Evolutionary conservation across 1,139 yeast species (phyloP).

Genomic region (Yamadazyma diospyri): DNA sequence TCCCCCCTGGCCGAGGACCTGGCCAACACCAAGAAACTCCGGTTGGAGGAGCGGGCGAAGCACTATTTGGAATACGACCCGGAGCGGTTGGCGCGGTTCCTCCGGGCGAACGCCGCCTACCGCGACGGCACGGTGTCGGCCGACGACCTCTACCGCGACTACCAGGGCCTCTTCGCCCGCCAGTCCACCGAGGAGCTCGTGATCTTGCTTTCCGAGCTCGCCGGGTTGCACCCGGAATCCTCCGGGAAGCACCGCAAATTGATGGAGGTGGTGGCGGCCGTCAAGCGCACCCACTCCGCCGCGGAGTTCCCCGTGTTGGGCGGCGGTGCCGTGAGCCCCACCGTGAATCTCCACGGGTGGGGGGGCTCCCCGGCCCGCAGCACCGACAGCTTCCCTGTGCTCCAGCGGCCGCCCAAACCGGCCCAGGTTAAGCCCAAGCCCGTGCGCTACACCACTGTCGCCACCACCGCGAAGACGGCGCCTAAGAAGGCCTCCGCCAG

Average conservation of each 20-base stretch:
- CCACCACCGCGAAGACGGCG: slow-evolving; percentile 26
- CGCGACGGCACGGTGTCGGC: slow-evolving; percentile 47
- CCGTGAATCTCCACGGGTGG: slow-evolving; percentile 27
- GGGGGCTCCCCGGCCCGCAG: slow-evolving; percentile 16
- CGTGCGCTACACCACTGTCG: slow-evolving; percentile 41
- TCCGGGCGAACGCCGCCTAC: slow-evolving; percentile 46
- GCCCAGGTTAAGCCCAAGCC: slow-evolving; percentile 24
- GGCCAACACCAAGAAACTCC: slow-evolving; percentile 49
- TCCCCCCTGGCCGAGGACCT: slow-evolving; percentile 44
- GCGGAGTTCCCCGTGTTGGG: slow-evolving; percentile 34
- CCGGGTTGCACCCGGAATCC: slow-evolving; percentile 47
- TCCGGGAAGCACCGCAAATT: slow-evolving; percentile 28
- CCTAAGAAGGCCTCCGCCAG: slow-evolving; percentile 10
- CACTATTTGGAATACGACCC: slow-evolving; percentile 62
- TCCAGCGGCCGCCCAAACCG: slow-evolving; percentile 33
- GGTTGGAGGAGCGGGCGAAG: slow-evolving; percentile 84
- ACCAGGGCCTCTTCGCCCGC: slow-evolving; percentile 47
- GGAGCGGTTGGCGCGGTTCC: slow-evolving; percentile 46
- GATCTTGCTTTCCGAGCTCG: slow-evolving; percentile 52
- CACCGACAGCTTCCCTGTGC: slow-evolving; percentile 50
- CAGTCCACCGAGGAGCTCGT: slow-evolving; percentile 46
- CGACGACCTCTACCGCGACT: slow-evolving; percentile 45
- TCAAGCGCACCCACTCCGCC: slow-evolving; percentile 14
- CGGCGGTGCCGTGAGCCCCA: slow-evolving; percentile 18
- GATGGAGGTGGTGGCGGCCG: slow-evolving; percentile 21